Conservation (phyloP, 139 green algal species). For the Micractinium conductrix region DNA sequence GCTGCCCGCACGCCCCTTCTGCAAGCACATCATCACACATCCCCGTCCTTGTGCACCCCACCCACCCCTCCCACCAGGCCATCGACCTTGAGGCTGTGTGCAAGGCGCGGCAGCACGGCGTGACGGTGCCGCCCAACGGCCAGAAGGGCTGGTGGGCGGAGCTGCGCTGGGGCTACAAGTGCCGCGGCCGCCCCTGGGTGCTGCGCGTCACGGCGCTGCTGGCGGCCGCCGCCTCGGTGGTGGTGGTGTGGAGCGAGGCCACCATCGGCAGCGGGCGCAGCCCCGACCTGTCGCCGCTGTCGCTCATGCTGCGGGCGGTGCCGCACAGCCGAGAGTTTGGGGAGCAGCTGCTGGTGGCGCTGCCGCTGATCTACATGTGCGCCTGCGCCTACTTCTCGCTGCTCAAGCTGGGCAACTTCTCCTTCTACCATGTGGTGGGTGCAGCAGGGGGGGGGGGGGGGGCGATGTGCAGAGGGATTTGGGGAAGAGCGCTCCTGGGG, state of each 20-base stretch:
- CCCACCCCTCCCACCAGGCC: not conserved
- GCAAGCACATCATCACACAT: too few species aligned
- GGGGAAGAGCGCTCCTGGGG: not conserved
- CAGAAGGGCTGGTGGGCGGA: not conserved
- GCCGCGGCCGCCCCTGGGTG: constrained; percentile 53
- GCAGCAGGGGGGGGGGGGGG: not conserved
- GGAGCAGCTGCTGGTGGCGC: constrained; percentile 57
- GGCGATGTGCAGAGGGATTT: not conserved
- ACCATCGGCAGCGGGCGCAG: constrained; percentile 77
- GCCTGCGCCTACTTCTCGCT: constrained; percentile 91
- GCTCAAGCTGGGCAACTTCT: constrained; percentile 83
- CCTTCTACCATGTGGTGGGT: constrained; percentile 76
- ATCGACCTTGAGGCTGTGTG: constrained; percentile 71
- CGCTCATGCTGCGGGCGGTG: constrained; percentile 9
- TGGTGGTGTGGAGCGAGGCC: constrained; percentile 87
- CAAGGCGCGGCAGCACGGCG: constrained; percentile 43
- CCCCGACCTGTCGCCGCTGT: constrained; percentile 86
- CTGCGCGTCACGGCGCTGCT: constrained; percentile 44
- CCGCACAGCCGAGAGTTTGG: not conserved
- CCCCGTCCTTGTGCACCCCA: not conserved
- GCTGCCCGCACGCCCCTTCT: too few species aligned
- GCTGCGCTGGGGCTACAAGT: constrained; percentile 50
- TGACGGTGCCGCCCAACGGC: constrained; percentile 24
- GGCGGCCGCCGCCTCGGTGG: constrained; percentile 59
- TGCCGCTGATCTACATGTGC: constrained; percentile 90